Base-by-base conservation (phyloP, 2,329 filamentous ascomycete species). In the Trichoderma polysporum region DNA sequence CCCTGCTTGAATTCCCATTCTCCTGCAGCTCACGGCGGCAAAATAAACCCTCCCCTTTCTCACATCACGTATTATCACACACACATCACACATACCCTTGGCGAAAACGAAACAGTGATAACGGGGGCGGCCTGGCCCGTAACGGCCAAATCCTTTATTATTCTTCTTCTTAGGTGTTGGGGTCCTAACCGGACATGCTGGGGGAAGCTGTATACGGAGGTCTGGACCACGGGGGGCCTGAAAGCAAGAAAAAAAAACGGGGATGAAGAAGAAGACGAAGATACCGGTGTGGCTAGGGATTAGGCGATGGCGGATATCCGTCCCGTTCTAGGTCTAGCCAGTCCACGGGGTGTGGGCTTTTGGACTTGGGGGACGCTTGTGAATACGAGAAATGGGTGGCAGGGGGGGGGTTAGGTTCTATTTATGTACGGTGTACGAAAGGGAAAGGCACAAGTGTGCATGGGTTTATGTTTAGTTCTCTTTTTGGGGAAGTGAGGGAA, bases 301-400 rank as follows among this genome's bases (percentile, higher is more conserved):
- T 61, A 50, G 58, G 58, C 58, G 58, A 61, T 61, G 58, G 45
- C 58, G 58, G 58, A 61, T 39, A 52, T 61, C 58, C 13, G 58
- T 27, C 31, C 58, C 58, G 45, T 61, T 61, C 58, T 61, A 61
- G 58, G 58, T 61, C 58, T 61, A 61, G 58, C 31, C 41, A 61
- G 58, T 12, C 41, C 45, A 61, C 49, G 58, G 45, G 19, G 57
- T 61, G 58, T 61, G 58, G 53, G 53, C 53, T 56, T 56, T 12
- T 45, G 41, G 53, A 33, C 31, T 56, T 56, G 53, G 53, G 53
- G 53, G 41, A 47, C 58, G 58, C 58, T 61, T 61, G 58, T 61
- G 58, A 61, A 61, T 61, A 61, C 58, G 58, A 61, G 58, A 61
- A 61, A 61, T 61, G 39, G 45, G 45, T 39, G 58, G 58, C 58